phyloP scores from a whole-genome alignment of 2,329 filamentous ascomycete species.

The Sporothrix pallida region DNA sequence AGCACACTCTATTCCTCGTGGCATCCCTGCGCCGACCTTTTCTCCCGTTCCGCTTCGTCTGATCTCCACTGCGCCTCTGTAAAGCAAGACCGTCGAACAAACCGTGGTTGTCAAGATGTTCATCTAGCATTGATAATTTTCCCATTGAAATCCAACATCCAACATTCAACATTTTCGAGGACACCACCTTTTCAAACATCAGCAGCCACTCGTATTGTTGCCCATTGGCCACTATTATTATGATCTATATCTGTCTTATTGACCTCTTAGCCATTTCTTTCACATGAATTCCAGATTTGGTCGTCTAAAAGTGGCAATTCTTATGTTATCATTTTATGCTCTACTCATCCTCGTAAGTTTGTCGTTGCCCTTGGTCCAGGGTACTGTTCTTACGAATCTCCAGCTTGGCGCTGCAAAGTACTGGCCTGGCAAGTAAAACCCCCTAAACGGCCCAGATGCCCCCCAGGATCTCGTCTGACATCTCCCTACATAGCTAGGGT shows the following conservation, averaged over 20 bases:
- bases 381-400: background rate
- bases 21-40: slow-evolving; percentile 8
- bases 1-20: background rate
- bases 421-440: too few relatives aligned
- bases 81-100: slow-evolving; percentile 30
- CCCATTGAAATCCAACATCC: background rate
- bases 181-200: background rate
- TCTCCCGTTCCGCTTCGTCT: slow-evolving; percentile 35
- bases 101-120: slow-evolving; percentile 16
- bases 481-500: too few relatives aligned
- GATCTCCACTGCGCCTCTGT: slow-evolving; percentile 33
- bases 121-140: background rate
- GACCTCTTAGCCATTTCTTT: background rate
- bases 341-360: background rate
- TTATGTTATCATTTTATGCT: background rate
- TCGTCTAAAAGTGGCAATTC: background rate
- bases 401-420: background rate
- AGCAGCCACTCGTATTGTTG: background rate
- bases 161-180: background rate
- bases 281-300: background rate
- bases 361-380: background rate
- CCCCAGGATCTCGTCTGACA: too few relatives aligned
- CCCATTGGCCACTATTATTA: background rate
- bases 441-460: too few relatives aligned
- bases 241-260: background rate